These are phyloP conservation scores for Penicillium silybi DNA, from an alignment of 495 filamentous ascomycete species.

Conservation along the genomic window DNA sequence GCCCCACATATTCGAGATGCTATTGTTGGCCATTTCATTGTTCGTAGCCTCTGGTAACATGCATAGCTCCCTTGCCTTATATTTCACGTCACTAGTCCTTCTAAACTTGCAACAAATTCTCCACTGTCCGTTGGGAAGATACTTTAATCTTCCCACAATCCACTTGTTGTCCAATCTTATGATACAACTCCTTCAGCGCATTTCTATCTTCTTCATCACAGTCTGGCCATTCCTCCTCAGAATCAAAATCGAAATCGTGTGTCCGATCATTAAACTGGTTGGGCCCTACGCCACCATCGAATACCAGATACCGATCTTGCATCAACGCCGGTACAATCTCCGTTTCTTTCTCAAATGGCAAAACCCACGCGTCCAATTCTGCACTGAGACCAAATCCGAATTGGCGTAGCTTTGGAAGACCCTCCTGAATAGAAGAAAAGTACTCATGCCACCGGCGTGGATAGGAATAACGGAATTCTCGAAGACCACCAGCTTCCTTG, in stretches of 20 bases:
- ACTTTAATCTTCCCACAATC: not conserved
- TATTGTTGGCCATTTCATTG: too few species aligned
- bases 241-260: not conserved
- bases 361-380: not conserved
- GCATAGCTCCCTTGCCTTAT: too few species aligned
- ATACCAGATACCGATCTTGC: conserved; percentile 1
- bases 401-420: conserved; percentile 5
- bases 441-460: conserved; percentile 4
- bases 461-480: not conserved
- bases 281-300: conserved; percentile 1
- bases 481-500: not conserved
- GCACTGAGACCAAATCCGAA: conserved; percentile 6
- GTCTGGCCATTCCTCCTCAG: conserved; percentile 2
- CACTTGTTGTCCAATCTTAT: conserved; percentile 1
- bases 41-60: too few species aligned
- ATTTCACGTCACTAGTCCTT: too few species aligned
- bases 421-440: conserved; percentile 5
- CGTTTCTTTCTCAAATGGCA: conserved; percentile 7
- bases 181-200: conserved; percentile 5
- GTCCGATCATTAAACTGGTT: conserved; percentile 1
- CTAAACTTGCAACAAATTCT: not conserved
- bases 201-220: conserved; percentile 6
- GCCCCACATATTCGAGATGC: too few species aligned
- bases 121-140: not conserved
- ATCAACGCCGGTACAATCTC: conserved; percentile 4